A percentile compares a stretch with the other conserved stretches of the same genome.
phyloP scores from a whole-genome alignment of 805 yeast genomes.

The Wickerhamiella slavikovae region DNA sequence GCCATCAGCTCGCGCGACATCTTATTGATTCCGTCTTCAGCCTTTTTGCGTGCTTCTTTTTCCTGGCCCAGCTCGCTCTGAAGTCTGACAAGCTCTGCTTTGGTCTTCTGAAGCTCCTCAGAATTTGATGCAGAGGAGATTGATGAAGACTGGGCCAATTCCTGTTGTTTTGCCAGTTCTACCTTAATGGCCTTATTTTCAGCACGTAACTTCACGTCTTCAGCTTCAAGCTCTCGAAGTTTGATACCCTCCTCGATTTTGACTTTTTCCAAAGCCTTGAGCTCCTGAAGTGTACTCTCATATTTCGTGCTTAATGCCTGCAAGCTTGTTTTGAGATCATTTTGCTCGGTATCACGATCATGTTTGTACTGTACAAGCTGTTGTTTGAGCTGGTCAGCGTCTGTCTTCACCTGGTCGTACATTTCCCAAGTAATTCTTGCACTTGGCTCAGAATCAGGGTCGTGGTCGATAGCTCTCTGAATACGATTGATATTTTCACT shows the following conservation, averaged over 20 bases:
- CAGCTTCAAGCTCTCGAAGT: conserved; percentile 13
- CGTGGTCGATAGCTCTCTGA: conserved; percentile 46
- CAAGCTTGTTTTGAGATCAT: conserved; percentile 1
- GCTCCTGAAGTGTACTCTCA: conserved; percentile 12
- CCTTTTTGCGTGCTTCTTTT: conserved; percentile 31
- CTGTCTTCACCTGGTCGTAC: conserved; percentile 20
- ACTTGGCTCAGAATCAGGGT: conserved; percentile 54
- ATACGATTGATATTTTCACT: conserved; percentile 53
- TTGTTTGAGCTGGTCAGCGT: too few species aligned
- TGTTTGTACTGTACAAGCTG: too few species aligned
- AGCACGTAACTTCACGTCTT: neutral
- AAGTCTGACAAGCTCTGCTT: conserved; percentile 2
- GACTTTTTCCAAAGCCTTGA: neutral
- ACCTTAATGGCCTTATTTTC: conserved; percentile 6
- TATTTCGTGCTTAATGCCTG: neutral
- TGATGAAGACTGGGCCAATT: neutral
- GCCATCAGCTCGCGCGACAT: conserved; percentile 69
- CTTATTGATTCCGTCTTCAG: conserved; percentile 76
- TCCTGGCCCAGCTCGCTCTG: conserved; percentile 15
- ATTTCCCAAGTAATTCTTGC: conserved; percentile 43
- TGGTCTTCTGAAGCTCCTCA: conserved; percentile 9
- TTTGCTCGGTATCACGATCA: conserved; percentile 1
- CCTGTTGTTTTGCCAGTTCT: conserved; percentile 9
- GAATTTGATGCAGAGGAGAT: neutral
- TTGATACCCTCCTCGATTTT: neutral